These are phyloP conservation scores for Penicillium sp. DNA, from an alignment of 2,329 filamentous ascomycete genomes.

Conservation along the genomic window DNA sequence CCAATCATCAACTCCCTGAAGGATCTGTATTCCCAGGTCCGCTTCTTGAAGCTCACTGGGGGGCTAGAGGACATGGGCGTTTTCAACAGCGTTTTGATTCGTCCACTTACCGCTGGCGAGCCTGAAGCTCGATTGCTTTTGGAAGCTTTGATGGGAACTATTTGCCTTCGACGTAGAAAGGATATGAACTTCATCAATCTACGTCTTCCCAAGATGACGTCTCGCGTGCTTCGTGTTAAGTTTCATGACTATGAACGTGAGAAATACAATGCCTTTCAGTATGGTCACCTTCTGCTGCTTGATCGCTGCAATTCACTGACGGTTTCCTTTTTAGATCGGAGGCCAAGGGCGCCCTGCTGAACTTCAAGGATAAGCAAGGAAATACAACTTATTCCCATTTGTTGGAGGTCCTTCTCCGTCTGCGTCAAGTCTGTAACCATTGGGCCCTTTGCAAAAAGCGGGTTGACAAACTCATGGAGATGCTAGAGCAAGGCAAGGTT, in stretches of 20 bases:
- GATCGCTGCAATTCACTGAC: not conserved
- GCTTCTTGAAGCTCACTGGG: slow-evolving; percentile 72
- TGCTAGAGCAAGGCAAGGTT: slow-evolving; percentile 65
- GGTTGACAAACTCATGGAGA: slow-evolving; percentile 66
- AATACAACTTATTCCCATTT: slow-evolving; percentile 66
- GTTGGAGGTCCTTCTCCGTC: slow-evolving; percentile 74
- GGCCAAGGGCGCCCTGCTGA: slow-evolving; percentile 67
- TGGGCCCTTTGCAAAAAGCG: slow-evolving; percentile 77
- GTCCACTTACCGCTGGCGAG: slow-evolving; percentile 62
- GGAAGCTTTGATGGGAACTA: slow-evolving; percentile 72
- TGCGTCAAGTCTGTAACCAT: slow-evolving; percentile 84
- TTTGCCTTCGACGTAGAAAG: slow-evolving; percentile 79
- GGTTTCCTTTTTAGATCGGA: slow-evolving; percentile 55
- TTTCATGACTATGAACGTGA: slow-evolving; percentile 71
- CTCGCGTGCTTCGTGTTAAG: slow-evolving; percentile 71
- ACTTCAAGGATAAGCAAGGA: slow-evolving; percentile 53
- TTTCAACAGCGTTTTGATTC: slow-evolving; percentile 69
- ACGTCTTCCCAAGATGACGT: slow-evolving; percentile 70
- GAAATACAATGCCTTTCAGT: slow-evolving; percentile 73
- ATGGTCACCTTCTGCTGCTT: slow-evolving; percentile 33
- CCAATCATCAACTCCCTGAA: slow-evolving; percentile 80
- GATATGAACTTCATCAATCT: slow-evolving; percentile 86
- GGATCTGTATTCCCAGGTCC: slow-evolving; percentile 75
- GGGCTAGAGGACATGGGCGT: slow-evolving; percentile 70
- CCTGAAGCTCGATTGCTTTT: slow-evolving; percentile 61